Evolutionary conservation across 2,329 filamentous ascomycete genomes (phyloP), one percentile per base, ranked within the genome.

Genomic region (Xylariaceae sp.): DNA sequence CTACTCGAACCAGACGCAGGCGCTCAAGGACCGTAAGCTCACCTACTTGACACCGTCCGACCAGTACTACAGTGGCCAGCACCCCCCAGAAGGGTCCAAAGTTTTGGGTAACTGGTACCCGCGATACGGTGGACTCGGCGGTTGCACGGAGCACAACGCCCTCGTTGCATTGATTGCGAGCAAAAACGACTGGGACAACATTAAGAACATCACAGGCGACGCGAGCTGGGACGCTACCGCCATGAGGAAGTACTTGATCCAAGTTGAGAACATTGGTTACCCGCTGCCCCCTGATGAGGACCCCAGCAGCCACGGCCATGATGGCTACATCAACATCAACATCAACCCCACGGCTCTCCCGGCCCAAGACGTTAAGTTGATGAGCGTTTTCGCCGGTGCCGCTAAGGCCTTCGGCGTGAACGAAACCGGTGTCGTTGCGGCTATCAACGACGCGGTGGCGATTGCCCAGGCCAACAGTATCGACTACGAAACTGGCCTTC

Each of bases 71-170:
- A 78, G 75, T 15, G 81, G 82, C 13, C 67, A 76, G 6, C 70
- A 73, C 53, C 80, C 79, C 1, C 82, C 82, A 0, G 67, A 69
- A 5, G 79, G 77, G 12, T 78, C 81, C 0, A 72, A 64, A 3
- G 67, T 75, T 56, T 72, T 78, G 58, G 83, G 83, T 3, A 78
- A 77, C 13, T 71, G 80, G 8, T 86, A 85, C 61, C 81, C 81
- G 9, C 76, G 83, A 13, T 74, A 79, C 2, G 79, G 76, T 18
- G 79, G 61, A 15, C 73, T 80, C 22, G 68, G 66, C 15, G 71
- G 69, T 39, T 66, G 63, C 53, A 61, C 66, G 1, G 58, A 65
- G 51, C 65, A 68, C 54, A 61, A 65, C 43, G 61, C 65, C 44
- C 56, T 64, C 3, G 55, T 67, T 13, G 54, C 61, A 45, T 71